Evolutionary conservation across 495 filamentous ascomycete genomes (phyloP).

Genomic region (Chaetomium fimeti): DNA sequence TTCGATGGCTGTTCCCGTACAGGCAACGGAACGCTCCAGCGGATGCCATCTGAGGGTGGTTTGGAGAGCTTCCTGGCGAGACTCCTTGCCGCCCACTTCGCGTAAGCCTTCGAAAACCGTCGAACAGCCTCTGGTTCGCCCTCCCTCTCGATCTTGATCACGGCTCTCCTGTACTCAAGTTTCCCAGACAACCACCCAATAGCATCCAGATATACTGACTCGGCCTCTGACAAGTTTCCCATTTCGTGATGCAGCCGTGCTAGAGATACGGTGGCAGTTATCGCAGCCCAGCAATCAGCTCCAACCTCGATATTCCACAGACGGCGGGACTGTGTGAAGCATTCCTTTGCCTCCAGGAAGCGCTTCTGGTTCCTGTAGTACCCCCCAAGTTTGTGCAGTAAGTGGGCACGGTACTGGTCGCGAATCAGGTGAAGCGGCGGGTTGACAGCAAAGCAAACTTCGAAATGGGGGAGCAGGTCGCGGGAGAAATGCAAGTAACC

Average conservation of each 20-base stretch:
- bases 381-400: constrained; percentile 2
- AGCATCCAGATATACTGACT: not conserved
- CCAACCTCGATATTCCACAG: not conserved
- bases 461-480: not conserved
- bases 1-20: not conserved
- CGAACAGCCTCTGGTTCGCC: not conserved
- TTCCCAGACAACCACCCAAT: not conserved
- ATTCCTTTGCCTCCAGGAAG: not conserved
- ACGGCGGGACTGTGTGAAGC: not conserved
- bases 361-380: not conserved
- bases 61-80: not conserved
- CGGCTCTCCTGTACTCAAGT: not conserved
- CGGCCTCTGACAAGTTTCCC: constrained; percentile 1
- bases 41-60: not conserved
- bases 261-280: not conserved
- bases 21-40: not conserved
- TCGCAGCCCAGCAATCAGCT: not conserved
- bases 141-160: too few species aligned
- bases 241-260: constrained; percentile 4
- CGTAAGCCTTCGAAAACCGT: not conserved
- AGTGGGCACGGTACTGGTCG: not conserved
- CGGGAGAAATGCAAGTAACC: not conserved
- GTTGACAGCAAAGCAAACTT: not conserved
- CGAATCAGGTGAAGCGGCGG: not conserved
- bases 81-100: not conserved